A percentile compares a stretch with the other conserved stretches of the same genome.
These are phyloP conservation scores for Vanrija sp. DNA, from an alignment of 1,284 basidiomycete species.

Conservation along the genomic window DNA sequence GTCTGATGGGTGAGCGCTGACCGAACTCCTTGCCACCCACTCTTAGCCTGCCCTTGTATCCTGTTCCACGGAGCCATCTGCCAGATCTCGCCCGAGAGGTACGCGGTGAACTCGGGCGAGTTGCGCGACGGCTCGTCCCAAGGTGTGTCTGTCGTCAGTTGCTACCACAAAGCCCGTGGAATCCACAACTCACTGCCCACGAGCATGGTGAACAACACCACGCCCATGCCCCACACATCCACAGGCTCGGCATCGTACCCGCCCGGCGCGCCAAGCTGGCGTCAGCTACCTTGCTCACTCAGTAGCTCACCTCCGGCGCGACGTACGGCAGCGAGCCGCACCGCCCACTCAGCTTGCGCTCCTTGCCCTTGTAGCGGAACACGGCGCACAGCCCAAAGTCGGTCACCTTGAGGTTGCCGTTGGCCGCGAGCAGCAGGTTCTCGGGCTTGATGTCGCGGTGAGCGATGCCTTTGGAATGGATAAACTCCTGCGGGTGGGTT, in stretches of 20 bases:
- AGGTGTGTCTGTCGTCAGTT: constrained; percentile 68
- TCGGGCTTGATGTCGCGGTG: constrained; percentile 97
- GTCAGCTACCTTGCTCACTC: not conserved
- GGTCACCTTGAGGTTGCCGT: constrained; percentile 77
- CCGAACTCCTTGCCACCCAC: constrained; percentile 46
- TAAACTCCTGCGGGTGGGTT: constrained; percentile 59
- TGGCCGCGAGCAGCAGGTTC: constrained; percentile 77
- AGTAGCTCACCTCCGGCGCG: constrained; percentile 71
- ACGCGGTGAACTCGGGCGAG: constrained; percentile 69
- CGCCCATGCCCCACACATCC: constrained; percentile 92
- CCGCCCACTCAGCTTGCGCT: constrained; percentile 69
- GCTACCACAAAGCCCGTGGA: not conserved
- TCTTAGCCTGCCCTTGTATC: constrained; percentile 60
- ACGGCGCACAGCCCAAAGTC: constrained; percentile 95
- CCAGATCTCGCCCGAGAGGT: constrained; percentile 70
- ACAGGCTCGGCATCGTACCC: constrained; percentile 87
- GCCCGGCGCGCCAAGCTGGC: constrained; percentile 33
- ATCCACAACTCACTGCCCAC: constrained; percentile 71
- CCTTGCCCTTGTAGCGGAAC: constrained; percentile 82
- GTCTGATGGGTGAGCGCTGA: constrained; percentile 51
- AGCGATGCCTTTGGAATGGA: constrained; percentile 85
- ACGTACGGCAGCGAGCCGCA: constrained; percentile 96
- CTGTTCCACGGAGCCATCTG: constrained; percentile 76
- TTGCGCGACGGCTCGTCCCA: constrained; percentile 89
- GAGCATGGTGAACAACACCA: constrained; percentile 90